These are phyloP conservation scores for Penicillium arizonense DNA, from an alignment of 495 filamentous ascomycete genomes.

Conservation along the genomic window DNA sequence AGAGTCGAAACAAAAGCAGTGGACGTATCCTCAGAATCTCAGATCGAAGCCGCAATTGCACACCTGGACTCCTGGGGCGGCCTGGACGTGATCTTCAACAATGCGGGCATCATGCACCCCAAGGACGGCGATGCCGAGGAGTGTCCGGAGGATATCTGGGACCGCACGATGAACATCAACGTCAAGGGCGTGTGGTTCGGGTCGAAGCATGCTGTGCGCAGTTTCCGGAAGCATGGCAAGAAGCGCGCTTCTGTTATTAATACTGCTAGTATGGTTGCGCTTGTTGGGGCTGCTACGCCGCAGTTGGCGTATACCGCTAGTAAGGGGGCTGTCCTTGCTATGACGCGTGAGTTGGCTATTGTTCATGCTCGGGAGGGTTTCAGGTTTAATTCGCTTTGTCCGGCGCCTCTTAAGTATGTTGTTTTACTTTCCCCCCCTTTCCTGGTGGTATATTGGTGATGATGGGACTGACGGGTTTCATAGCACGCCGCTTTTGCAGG, in stretches of 20 bases:
- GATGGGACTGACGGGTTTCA: neutral
- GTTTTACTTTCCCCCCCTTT: neutral
- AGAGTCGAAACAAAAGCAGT: constrained; percentile 3
- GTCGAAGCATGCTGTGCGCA: constrained; percentile 84
- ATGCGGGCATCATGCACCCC: constrained; percentile 96
- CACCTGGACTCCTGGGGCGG: constrained; percentile 79
- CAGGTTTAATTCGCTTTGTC: constrained; percentile 89
- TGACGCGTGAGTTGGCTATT: constrained; percentile 78
- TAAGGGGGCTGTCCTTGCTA: constrained; percentile 87
- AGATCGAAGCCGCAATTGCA: constrained; percentile 66
- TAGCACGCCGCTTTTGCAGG: constrained; percentile 73
- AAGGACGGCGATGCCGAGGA: constrained; percentile 81
- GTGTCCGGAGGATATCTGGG: constrained; percentile 90
- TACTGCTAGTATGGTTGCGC: constrained; percentile 87
- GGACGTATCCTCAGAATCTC: constrained; percentile 68
- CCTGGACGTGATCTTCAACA: constrained; percentile 95
- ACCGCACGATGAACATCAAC: constrained; percentile 90
- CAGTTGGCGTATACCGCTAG: constrained; percentile 94
- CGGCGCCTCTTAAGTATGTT: constrained; percentile 84
- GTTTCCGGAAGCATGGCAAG: constrained; percentile 61
- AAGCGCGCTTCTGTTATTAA: constrained; percentile 83
- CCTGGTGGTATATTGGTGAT: neutral
- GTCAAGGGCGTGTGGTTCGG: constrained; percentile 99
- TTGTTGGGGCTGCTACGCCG: constrained; percentile 88
- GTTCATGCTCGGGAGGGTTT: constrained; percentile 81